Evolutionary conservation across 345 rosid species (phyloP).

Genomic region (Lepidium didymum): DNA sequence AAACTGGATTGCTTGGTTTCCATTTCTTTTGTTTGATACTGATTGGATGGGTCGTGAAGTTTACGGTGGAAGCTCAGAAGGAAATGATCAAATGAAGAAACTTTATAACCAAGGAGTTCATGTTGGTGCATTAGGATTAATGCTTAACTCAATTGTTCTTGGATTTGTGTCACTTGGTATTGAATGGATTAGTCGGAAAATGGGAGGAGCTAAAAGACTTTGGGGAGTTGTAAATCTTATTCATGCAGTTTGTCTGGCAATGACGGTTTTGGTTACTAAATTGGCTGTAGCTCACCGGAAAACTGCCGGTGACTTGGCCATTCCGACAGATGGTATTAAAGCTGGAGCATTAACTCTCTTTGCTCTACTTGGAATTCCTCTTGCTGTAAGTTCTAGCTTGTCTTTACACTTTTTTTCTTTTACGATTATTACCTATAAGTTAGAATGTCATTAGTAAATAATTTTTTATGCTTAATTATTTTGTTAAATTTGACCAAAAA

Average conservation of each 20-base stretch:
- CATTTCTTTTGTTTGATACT: no score
- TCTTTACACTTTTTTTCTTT: background rate
- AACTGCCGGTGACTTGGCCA: no score
- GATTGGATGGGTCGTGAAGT: no score
- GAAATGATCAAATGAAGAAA: background rate
- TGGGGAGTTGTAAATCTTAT: constrained; percentile 61
- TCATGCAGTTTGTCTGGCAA: constrained; percentile 38
- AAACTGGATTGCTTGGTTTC: no score
- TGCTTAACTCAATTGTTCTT: constrained; percentile 56
- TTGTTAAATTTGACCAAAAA: background rate
- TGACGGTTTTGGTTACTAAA: no score
- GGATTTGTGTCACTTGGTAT: constrained; percentile 44
- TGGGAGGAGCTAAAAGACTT: constrained; percentile 18
- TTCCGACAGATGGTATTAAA: constrained; percentile 37
- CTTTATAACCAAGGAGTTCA: constrained; percentile 53
- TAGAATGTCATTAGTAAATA: no score
- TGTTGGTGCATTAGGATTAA: constrained; percentile 62
- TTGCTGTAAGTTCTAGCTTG: constrained; percentile 4
- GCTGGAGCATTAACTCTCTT: constrained; percentile 46
- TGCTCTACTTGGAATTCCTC: constrained; percentile 20
- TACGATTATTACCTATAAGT: background rate
- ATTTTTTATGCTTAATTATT: background rate
- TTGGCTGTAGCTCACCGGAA: no score
- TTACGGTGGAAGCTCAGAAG: no score
- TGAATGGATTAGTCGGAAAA: constrained; percentile 23